These are phyloP conservation scores for Fusarium abutilonis DNA, from an alignment of 2,329 filamentous ascomycete genomes.

Conservation along the genomic window DNA sequence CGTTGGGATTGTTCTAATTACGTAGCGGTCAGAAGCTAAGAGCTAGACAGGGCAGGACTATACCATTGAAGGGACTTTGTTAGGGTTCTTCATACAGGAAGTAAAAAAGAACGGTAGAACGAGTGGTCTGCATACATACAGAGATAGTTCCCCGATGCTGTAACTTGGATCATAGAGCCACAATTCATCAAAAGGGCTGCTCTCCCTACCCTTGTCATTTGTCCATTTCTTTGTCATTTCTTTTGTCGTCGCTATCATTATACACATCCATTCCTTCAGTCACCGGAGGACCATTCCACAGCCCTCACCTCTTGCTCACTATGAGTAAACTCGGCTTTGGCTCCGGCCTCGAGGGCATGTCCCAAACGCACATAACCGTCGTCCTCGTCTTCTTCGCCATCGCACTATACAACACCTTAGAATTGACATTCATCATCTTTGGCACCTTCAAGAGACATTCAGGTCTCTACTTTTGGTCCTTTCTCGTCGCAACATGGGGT, in stretches of 20 bases:
- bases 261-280: not conserved
- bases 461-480: constrained; percentile 55
- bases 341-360: constrained; percentile 38
- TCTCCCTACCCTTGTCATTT: no score
- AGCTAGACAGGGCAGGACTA: no score
- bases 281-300: not conserved
- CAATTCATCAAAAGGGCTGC: no score
- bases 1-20: constrained; percentile 7
- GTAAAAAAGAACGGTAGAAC: no score
- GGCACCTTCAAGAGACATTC: constrained; percentile 49
- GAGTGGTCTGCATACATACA: no score
- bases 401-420: constrained; percentile 51
- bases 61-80: not conserved
- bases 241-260: not conserved
- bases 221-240: not conserved
- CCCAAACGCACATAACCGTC: constrained; percentile 35
- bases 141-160: no score
- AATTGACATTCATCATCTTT: constrained; percentile 51
- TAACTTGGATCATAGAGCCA: no score
- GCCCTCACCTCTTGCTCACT: not conserved
- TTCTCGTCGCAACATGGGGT: constrained; percentile 49
- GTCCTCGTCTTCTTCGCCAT: constrained; percentile 48
- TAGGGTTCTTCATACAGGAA: no score
- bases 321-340: constrained; percentile 38
- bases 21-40: constrained; percentile 15